phyloP scores from a whole-genome alignment of 2,329 filamentous ascomycete species.

The Aspergillus oerlinghausenensis region DNA sequence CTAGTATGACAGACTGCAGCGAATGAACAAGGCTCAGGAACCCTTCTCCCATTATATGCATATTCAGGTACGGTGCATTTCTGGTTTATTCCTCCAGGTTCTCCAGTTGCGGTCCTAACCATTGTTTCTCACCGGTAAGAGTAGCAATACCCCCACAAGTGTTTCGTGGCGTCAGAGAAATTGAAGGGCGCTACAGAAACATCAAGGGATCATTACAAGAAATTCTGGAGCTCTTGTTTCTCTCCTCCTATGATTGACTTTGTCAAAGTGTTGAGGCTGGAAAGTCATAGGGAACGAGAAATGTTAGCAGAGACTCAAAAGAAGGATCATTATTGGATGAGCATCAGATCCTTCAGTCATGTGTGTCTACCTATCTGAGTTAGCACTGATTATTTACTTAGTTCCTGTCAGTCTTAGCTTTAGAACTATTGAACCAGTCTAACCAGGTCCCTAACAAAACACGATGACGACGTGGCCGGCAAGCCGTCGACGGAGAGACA shows the following conservation, averaged over 20 bases:
- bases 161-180: conserved; percentile 26
- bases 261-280: not conserved
- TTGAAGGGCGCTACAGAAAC: conserved; percentile 1
- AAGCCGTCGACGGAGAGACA: not conserved
- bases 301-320: not conserved
- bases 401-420: not conserved
- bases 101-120: conserved; percentile 1
- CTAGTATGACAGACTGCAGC: not conserved
- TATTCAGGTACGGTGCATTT: not conserved
- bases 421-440: not conserved
- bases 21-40: not conserved
- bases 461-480: not conserved
- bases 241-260: not conserved
- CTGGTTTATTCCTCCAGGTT: not conserved
- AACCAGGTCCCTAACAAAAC: not conserved
- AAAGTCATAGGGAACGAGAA: not conserved
- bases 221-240: not conserved
- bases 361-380: conserved; percentile 3
- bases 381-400: not conserved
- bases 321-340: not conserved
- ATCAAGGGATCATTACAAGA: not conserved
- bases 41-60: not conserved
- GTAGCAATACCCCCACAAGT: conserved; percentile 10
- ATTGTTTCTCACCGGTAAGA: conserved; percentile 13
- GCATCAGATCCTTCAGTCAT: not conserved